phyloP scores from a whole-genome alignment of 345 rosid genomes.

The Arabidopsis suecica region DNA sequence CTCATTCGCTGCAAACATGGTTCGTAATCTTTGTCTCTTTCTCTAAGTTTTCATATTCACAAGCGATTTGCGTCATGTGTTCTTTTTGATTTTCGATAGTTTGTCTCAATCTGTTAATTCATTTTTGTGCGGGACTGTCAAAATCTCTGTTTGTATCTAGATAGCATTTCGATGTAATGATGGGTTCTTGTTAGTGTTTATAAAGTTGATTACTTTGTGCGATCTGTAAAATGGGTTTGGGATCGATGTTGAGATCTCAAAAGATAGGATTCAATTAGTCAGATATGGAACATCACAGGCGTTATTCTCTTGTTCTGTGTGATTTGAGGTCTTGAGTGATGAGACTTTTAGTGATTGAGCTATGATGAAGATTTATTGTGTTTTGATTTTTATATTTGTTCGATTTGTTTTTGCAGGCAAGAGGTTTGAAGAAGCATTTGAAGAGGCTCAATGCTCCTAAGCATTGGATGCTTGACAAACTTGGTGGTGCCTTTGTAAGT shows the following conservation, averaged over 20 bases:
- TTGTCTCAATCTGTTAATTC: slow-evolving; percentile 8
- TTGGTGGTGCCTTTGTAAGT: slow-evolving; percentile 76
- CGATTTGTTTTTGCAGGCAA: slow-evolving; percentile 51
- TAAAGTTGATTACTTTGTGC: background rate
- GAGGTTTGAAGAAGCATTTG: slow-evolving; percentile 84
- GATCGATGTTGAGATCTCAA: slow-evolving; percentile 9
- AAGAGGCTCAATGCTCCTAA: slow-evolving; percentile 87
- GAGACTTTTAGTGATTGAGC: background rate
- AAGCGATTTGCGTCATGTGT: background rate
- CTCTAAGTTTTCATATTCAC: background rate
- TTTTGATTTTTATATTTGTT: background rate
- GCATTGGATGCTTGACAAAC: slow-evolving; percentile 85
- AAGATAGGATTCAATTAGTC: background rate
- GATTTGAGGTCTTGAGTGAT: background rate
- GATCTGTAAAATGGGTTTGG: background rate
- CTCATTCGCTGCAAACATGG: slow-evolving; percentile 30
- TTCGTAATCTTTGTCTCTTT: slow-evolving; percentile 9
- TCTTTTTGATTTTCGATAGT: background rate
- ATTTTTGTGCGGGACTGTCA: background rate
- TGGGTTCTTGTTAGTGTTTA: background rate
- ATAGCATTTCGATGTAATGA: background rate
- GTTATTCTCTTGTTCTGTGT: background rate
- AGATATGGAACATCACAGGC: background rate
- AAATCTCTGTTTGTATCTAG: background rate
- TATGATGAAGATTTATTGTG: background rate